Base-by-base conservation (phyloP, 345 rosid species). In the Pistacia vera region DNA sequence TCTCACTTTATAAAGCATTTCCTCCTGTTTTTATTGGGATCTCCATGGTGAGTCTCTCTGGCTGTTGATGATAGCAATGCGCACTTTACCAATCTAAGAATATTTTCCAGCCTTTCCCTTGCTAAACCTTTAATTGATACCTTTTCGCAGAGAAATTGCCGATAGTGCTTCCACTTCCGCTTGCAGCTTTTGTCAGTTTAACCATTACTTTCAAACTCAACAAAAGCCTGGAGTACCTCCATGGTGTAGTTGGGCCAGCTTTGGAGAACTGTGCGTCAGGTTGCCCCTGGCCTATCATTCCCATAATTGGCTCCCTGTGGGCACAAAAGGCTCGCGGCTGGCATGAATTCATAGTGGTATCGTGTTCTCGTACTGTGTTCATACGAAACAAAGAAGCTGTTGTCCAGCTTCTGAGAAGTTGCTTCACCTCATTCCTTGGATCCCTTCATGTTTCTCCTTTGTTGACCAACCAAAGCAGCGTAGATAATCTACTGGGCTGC, bases 161-260 rank as follows among this genome's bases (percentile, higher is more conserved):
- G 35, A 7, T 75, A 25, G 82, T 73, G 80, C 94, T 90, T 79
- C 92, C 94, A 8, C 80, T 90, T 65, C 94, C 94, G 25, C 75
- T 90, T 73, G 94, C 94, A 52, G 90, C 88, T 78, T 83, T 90
- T 78, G 94, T 88, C 68, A 88, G 94, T 81, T 81, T 90, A 77
- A 90, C 94, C 59, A 88, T 90, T 68, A 90, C 92, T 75, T 87
- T 88, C 84, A 90, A 90, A 80, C 89, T 88, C 68, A 81, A 63
- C 71, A 79, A 81, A 78, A 70, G 73, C 73, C 68, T 80, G 3
- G 92, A 88, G 65, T 86, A 86, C 84, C 82, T 90, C 68, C 89
- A 81, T 35, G 88, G 90, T 8, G 90, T 90, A 56, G 90, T 76
- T 54, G 94, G 94, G 46, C 92, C 90, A 2, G 92, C 92, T 8